Conservation (phyloP, 352 stramenopile genomes). For the Saprolegnia diclina region DNA sequence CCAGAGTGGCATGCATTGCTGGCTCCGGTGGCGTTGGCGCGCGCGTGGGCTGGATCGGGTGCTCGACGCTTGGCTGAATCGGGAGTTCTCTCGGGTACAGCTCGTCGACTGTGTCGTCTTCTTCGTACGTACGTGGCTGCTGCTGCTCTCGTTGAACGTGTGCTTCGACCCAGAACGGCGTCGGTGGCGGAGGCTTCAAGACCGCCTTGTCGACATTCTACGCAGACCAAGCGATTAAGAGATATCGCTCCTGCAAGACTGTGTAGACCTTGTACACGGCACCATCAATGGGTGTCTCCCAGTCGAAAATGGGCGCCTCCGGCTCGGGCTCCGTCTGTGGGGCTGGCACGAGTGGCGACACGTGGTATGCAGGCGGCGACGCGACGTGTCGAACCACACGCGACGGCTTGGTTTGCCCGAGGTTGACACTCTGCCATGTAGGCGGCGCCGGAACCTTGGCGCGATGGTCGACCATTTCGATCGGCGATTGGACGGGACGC, state of each 20-base stretch:
- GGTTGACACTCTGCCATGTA: conserved; percentile 18
- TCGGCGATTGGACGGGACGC: not conserved
- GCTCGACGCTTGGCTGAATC: conserved; percentile 1
- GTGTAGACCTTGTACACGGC: conserved; percentile 2
- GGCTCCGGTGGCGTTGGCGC: not conserved
- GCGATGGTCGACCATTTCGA: conserved; percentile 5
- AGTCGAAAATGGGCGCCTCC: conserved; percentile 1
- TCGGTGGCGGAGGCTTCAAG: not conserved
- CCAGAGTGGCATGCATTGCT: not conserved
- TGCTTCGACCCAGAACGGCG: not conserved
- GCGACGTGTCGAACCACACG: conserved; percentile 12
- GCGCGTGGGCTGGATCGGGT: not conserved
- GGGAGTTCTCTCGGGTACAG: conserved; percentile 10
- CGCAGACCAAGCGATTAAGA: not conserved
- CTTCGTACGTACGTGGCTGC: not conserved
- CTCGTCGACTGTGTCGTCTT: conserved; percentile 13
- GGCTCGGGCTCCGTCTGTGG: not conserved
- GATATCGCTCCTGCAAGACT: not conserved
- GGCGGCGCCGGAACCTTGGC: not conserved
- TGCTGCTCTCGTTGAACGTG: not conserved
- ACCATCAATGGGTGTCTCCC: conserved; percentile 14
- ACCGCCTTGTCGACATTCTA: conserved; percentile 15
- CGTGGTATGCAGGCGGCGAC: not conserved
- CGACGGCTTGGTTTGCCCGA: conserved; percentile 18
- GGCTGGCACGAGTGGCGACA: not conserved